These are phyloP conservation scores for Gentiana straminea DNA, from an alignment of 257 asterid genomes.

Conservation along the genomic window DNA sequence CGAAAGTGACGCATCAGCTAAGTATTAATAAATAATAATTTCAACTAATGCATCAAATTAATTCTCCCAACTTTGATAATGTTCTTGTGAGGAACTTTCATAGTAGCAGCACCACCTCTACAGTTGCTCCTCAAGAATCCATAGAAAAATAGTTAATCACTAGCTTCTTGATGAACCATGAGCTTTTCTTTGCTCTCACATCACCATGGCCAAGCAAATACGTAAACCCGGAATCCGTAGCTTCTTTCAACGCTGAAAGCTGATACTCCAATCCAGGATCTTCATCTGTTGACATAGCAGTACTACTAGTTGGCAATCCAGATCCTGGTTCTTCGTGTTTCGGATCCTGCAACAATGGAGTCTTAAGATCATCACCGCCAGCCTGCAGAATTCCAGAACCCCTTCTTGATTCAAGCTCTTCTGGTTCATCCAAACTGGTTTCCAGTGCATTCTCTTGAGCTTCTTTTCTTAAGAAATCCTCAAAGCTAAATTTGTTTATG, in stretches of 20 bases:
- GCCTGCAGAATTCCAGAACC: slow-evolving; percentile 32
- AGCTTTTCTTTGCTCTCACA: slow-evolving; percentile 73
- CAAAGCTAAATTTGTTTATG: slow-evolving; percentile 30
- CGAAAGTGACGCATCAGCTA: slow-evolving; percentile 38
- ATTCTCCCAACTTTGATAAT: slow-evolving; percentile 68
- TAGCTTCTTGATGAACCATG: slow-evolving; percentile 70
- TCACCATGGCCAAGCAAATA: slow-evolving; percentile 85
- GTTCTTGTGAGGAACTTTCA: slow-evolving; percentile 85
- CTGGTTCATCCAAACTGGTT: slow-evolving; percentile 14
- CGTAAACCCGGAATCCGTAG: slow-evolving; percentile 69
- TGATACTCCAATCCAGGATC: slow-evolving; percentile 84
- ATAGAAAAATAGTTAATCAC: slow-evolving; percentile 71
- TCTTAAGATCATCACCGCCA: slow-evolving; percentile 30
- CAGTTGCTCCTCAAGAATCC: slow-evolving; percentile 84
- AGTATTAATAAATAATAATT: too few relatives aligned
- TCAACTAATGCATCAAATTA: too few relatives aligned
- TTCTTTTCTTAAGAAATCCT: slow-evolving; percentile 63
- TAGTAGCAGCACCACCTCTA: slow-evolving; percentile 87
- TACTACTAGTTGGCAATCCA: slow-evolving; percentile 42
- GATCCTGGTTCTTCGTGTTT: slow-evolving; percentile 17
- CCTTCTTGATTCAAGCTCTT: slow-evolving; percentile 35
- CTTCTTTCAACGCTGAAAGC: slow-evolving; percentile 68
- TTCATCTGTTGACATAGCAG: slow-evolving; percentile 43
- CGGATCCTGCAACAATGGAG: slow-evolving; percentile 47
- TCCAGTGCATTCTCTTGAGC: slow-evolving; percentile 69